Evolutionary conservation across 257 asterid genomes (phyloP).

Genomic region (Fraxinus quadrangulata): DNA sequence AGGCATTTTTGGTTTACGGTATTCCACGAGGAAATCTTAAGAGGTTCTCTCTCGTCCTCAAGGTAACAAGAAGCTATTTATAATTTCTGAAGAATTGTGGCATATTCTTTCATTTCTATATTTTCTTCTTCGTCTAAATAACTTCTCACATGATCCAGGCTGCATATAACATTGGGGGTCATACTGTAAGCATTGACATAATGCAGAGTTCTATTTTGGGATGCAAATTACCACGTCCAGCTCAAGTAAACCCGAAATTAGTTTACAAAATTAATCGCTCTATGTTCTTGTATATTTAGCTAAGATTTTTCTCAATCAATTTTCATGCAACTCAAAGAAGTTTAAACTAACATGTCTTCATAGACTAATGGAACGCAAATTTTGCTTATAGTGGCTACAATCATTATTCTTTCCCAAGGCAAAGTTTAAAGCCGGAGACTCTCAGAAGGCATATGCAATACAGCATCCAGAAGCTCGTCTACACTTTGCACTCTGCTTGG

Average conservation of each 20-base stretch:
- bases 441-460: constrained; percentile 47
- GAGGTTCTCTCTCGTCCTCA: constrained; percentile 68
- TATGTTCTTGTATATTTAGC: background rate
- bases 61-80: constrained; percentile 42
- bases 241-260: constrained; percentile 52
- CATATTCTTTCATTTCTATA: background rate
- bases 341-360: background rate
- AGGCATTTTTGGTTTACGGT: constrained; percentile 85
- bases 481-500: constrained; percentile 75
- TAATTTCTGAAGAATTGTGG: background rate
- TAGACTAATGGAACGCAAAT: constrained; percentile 22
- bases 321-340: background rate
- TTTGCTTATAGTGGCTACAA: constrained; percentile 71
- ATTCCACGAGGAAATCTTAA: constrained; percentile 62
- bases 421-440: constrained; percentile 60
- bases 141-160: constrained; percentile 48
- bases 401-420: constrained; percentile 64
- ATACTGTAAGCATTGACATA: constrained; percentile 65
- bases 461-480: constrained; percentile 74
- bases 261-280: background rate
- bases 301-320: background rate
- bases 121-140: background rate
- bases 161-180: constrained; percentile 85
- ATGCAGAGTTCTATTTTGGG: constrained; percentile 74
- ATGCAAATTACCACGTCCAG: constrained; percentile 88